Evolutionary conservation across 805 yeast genomes (phyloP), one percentile per base, ranked within the genome.

Genomic region (Yamadazyma scolyti): DNA sequence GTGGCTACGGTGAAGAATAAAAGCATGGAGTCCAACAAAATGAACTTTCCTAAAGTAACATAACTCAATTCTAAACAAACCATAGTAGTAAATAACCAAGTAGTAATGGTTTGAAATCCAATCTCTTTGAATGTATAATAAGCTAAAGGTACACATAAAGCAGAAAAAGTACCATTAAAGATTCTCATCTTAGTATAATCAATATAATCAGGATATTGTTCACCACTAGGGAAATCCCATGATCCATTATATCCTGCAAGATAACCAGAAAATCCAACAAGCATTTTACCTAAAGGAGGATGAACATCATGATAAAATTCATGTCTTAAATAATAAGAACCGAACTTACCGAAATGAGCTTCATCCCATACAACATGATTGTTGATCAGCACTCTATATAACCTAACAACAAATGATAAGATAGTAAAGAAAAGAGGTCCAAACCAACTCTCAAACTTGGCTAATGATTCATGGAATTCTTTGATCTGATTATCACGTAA

Each of bases 331-430:
- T 84, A 84, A 48, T 82, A 78, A 3, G 90, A 79, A 26, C 94
- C 94, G 53, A 84, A 84, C 53, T 82, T 82, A 25, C 93, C 95
- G 54, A 84, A 84, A 65, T 84, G 95, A 5, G 94, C 93, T 56
- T 84, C 95, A 61, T 84, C 95, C 95, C 95, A 84, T 6, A 82
- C 81, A 28, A 84, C 90, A 33, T 66, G 68, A 30, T 72, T 55
- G 36, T 77, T 70, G 19, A 60, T 57, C 14, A 73, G 77, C 30
- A 84, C 77, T 28, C 71, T 68, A 46, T 78, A 71, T 39, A 79
- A 65, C 47, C 93, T 69, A 6, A 79, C 71, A 37, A 71, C 72
- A 47, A 89, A 82, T 7, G 93, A 79, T 12, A 81, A 42, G 2
- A 71, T 36, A 1, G 96, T 88, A 50, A 89, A 71, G 14, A 78